Conservation (phyloP, 176 grass and related monocot species). For the Puya raimondii region DNA sequence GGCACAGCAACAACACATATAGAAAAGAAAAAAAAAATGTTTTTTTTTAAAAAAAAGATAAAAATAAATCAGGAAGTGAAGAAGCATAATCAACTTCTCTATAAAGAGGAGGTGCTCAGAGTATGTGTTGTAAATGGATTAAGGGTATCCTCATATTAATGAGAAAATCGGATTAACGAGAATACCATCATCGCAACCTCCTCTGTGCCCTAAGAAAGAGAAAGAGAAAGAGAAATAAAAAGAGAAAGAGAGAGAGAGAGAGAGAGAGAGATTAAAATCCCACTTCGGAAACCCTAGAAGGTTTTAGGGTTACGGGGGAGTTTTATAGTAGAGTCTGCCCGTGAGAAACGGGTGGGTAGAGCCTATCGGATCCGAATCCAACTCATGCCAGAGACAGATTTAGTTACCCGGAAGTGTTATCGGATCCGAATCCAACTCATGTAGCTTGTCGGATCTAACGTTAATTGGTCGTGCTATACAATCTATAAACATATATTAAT, state of each 20-base stretch:
- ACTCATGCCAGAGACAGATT: too few species aligned
- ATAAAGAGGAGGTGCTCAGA: background rate
- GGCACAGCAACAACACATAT: too few species aligned
- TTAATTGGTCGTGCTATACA: too few species aligned
- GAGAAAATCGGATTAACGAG: background rate
- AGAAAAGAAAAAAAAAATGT: too few species aligned
- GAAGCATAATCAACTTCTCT: background rate
- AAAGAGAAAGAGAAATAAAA: background rate
- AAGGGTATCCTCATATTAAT: background rate
- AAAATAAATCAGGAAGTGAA: background rate
- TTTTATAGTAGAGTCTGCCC: too few species aligned
- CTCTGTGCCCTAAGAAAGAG: background rate
- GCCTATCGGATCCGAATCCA: too few species aligned
- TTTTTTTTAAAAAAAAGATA: background rate
- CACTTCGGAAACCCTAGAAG: background rate
- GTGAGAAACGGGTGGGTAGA: too few species aligned
- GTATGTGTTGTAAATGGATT: background rate
- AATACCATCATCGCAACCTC: conserved; percentile 5
- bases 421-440: too few species aligned
- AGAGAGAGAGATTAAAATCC: background rate
- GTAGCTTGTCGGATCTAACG: too few species aligned
- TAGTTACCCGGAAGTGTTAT: too few species aligned
- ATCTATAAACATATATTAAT: too few species aligned
- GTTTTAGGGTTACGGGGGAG: too few species aligned
- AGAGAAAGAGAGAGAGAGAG: background rate